Evolutionary conservation across 257 asterid genomes (phyloP).

Genomic region (Solanum chmielewskii): DNA sequence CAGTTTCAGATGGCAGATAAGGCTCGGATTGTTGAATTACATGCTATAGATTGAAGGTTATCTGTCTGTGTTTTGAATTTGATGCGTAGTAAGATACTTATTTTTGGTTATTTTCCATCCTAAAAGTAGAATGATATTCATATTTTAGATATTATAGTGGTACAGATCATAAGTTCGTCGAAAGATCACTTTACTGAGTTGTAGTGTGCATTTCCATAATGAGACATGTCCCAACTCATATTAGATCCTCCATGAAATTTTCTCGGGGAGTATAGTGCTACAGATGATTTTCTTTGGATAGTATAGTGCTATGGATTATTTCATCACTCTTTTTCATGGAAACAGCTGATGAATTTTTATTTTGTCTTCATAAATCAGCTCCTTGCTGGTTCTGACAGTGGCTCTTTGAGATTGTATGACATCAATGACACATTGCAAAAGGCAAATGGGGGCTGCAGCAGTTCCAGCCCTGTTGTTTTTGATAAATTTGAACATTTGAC

Average conservation of each 20-base stretch:
- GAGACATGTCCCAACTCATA: neutral
- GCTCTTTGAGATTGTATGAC: slow-evolving; percentile 54
- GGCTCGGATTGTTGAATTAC: neutral
- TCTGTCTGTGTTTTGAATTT: neutral
- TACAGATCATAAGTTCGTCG: neutral
- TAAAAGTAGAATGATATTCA: neutral
- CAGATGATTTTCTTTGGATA: too few species aligned
- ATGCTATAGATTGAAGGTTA: neutral
- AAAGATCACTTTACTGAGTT: neutral
- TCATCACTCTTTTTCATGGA: neutral
- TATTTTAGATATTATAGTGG: neutral
- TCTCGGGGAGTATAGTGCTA: too few species aligned
- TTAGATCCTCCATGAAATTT: neutral
- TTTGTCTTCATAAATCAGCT: slow-evolving; percentile 30
- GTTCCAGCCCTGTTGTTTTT: slow-evolving; percentile 19
- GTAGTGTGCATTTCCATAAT: neutral
- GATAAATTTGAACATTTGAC: slow-evolving; percentile 72
- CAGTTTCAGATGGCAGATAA: neutral
- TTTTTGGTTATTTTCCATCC: neutral
- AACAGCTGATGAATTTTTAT: slow-evolving; percentile 2
- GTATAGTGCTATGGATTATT: too few species aligned
- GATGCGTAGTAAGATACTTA: neutral
- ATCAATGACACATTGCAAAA: neutral
- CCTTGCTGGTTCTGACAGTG: slow-evolving; percentile 68
- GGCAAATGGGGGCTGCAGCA: slow-evolving; percentile 10